Percentiles rank a stretch among this genome's conserved stretches.
These are phyloP conservation scores for Tanacetum coccineum DNA, from an alignment of 129 eudicot species.

Conservation along the genomic window DNA sequence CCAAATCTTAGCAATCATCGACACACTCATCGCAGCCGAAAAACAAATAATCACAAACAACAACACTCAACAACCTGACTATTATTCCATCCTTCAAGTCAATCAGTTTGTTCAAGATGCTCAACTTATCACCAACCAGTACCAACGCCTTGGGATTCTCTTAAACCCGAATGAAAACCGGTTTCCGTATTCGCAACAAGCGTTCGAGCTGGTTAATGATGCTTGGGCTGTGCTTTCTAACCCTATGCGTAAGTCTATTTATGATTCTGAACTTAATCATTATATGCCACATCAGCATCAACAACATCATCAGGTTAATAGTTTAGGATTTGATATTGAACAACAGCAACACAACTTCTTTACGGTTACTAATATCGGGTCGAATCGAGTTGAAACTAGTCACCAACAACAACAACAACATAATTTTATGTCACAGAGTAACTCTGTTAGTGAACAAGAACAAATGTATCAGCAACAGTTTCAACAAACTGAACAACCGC, in stretches of 20 bases:
- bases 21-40: slow-evolving; percentile 75
- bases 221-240: slow-evolving; percentile 73
- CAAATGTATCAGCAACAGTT: slow-evolving; percentile 9
- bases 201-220: slow-evolving; percentile 59
- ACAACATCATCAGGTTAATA: slow-evolving; percentile 22
- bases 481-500: too few species aligned
- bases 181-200: slow-evolving; percentile 67
- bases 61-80: slow-evolving; percentile 46
- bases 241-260: slow-evolving; percentile 55
- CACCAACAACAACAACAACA: slow-evolving; percentile 30
- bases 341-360: slow-evolving; percentile 30
- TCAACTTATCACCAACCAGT: slow-evolving; percentile 65
- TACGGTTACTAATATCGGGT: too few species aligned
- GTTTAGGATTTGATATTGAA: slow-evolving; percentile 34
- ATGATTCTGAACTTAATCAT: slow-evolving; percentile 49
- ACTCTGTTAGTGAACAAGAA: too few species aligned
- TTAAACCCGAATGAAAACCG: slow-evolving; percentile 37
- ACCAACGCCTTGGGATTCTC: slow-evolving; percentile 43
- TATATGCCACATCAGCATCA: slow-evolving; percentile 23
- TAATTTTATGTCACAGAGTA: slow-evolving; percentile 18
- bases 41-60: slow-evolving; percentile 39
- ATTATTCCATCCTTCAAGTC: slow-evolving; percentile 70
- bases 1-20: slow-evolving; percentile 78
- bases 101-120: slow-evolving; percentile 44
- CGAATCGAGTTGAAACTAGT: slow-evolving; percentile 7